Conservation (phyloP, 78 protist genomes). For the Dictyostelium capitatum region DNA sequence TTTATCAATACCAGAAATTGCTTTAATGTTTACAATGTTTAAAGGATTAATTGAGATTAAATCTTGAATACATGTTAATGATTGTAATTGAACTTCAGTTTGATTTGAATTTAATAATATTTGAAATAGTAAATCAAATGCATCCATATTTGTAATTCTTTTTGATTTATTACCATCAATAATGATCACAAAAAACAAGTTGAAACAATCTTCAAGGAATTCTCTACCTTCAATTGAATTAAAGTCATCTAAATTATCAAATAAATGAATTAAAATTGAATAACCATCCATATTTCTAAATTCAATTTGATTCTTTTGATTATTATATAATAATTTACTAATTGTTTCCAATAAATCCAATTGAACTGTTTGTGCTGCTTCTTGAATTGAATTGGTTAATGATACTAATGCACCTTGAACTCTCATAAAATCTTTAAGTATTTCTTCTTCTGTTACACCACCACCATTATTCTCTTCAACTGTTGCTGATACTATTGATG, state of each 20-base stretch:
- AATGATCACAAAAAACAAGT: constrained; percentile 50
- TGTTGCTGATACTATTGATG: neutral
- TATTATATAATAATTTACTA: constrained; percentile 56
- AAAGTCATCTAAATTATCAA: constrained; percentile 57
- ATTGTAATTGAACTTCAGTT: constrained; percentile 50
- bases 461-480: neutral
- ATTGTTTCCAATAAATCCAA: constrained; percentile 73
- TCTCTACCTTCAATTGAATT: constrained; percentile 56
- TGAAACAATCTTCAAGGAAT: constrained; percentile 42
- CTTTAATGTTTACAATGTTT: constrained; percentile 60
- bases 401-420: constrained; percentile 64
- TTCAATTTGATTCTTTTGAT: constrained; percentile 69
- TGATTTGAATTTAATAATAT: constrained; percentile 36
- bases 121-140: constrained; percentile 29
- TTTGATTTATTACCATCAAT: constrained; percentile 56
- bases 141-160: constrained; percentile 56
- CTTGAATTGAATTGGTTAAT: constrained; percentile 25
- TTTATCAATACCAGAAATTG: constrained; percentile 59
- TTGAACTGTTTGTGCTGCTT: constrained; percentile 67
- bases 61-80: constrained; percentile 74
- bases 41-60: constrained; percentile 69
- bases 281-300: constrained; percentile 68
- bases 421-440: constrained; percentile 73
- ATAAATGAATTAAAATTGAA: constrained; percentile 38
- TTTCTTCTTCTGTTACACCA: constrained; percentile 39